These are phyloP conservation scores for Fusarium nygamai DNA, from an alignment of 2,329 filamentous ascomycete genomes.

Conservation along the genomic window DNA sequence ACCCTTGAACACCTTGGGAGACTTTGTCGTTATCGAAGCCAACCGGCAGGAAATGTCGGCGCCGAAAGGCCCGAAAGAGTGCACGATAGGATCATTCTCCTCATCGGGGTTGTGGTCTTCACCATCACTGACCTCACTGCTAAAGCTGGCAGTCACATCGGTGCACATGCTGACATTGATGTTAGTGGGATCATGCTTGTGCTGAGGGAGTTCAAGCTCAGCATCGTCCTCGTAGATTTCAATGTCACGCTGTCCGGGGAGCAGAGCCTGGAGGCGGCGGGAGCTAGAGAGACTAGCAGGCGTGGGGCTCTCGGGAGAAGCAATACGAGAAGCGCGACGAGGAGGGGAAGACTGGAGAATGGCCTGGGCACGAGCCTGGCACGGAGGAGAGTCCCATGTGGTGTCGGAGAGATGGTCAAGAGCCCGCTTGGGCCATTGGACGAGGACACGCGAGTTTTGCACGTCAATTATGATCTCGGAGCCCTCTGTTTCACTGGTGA, in stretches of 20 bases:
- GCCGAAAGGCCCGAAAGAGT: slow-evolving; percentile 91
- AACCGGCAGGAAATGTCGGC: slow-evolving; percentile 85
- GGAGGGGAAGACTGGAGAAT: slow-evolving; percentile 70
- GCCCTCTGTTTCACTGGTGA: slow-evolving; percentile 87
- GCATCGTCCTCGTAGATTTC: slow-evolving; percentile 84
- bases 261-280: slow-evolving; percentile 56
- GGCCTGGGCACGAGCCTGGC: slow-evolving; percentile 45
- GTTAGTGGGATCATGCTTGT: slow-evolving; percentile 37
- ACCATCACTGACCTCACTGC: slow-evolving; percentile 61
- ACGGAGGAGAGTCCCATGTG: slow-evolving; percentile 74
- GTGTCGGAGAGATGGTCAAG: slow-evolving; percentile 69
- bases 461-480: slow-evolving; percentile 96
- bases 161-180: slow-evolving; percentile 59
- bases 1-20: slow-evolving; percentile 61
- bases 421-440: slow-evolving; percentile 81
- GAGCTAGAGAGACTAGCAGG: slow-evolving; percentile 56
- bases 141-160: slow-evolving; percentile 63
- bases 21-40: slow-evolving; percentile 77
- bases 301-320: slow-evolving; percentile 78
- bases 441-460: slow-evolving; percentile 87
- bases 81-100: slow-evolving; percentile 92
- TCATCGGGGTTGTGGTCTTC: slow-evolving; percentile 85
- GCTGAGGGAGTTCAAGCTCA: slow-evolving; percentile 58
- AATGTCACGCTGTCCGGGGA: slow-evolving; percentile 58
- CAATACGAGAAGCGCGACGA: slow-evolving; percentile 66